Conservation (phyloP, 148 eudicot species). For the Rhododendron griersonianum region DNA sequence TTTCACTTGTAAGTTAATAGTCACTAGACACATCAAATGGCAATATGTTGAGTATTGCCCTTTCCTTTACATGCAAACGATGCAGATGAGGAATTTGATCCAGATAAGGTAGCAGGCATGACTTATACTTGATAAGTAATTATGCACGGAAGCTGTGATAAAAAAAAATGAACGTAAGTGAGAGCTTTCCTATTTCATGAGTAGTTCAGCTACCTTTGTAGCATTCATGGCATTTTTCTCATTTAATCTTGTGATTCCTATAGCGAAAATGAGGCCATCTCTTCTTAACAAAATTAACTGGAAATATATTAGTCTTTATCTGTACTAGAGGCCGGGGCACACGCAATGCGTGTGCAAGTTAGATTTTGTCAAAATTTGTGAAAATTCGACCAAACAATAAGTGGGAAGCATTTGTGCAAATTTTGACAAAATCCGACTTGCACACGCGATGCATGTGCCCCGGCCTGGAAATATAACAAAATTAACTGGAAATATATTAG, state of each 20-base stretch:
- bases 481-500: not conserved
- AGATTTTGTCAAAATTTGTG: too few species aligned
- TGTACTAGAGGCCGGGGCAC: not conserved
- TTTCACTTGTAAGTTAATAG: not conserved
- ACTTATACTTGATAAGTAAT: not conserved
- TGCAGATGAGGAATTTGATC: not conserved
- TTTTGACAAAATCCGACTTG: too few species aligned
- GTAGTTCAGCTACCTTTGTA: not conserved
- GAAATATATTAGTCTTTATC: not conserved
- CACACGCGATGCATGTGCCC: too few species aligned
- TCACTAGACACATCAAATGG: not conserved
- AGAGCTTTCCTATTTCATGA: not conserved
- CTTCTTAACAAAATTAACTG: not conserved
- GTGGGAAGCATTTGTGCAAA: too few species aligned
- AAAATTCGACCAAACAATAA: too few species aligned
- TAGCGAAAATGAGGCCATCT: not conserved
- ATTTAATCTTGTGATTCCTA: not conserved
- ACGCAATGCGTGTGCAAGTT: too few species aligned
- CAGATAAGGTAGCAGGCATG: not conserved
- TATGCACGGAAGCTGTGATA: not conserved
- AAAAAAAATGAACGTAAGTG: not conserved
- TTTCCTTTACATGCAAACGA: not conserved
- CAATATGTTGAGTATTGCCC: not conserved
- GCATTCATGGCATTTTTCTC: not conserved
- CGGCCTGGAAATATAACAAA: not conserved